Conservation (phyloP, 306 rosid genomes). For the Sindora glabra region DNA sequence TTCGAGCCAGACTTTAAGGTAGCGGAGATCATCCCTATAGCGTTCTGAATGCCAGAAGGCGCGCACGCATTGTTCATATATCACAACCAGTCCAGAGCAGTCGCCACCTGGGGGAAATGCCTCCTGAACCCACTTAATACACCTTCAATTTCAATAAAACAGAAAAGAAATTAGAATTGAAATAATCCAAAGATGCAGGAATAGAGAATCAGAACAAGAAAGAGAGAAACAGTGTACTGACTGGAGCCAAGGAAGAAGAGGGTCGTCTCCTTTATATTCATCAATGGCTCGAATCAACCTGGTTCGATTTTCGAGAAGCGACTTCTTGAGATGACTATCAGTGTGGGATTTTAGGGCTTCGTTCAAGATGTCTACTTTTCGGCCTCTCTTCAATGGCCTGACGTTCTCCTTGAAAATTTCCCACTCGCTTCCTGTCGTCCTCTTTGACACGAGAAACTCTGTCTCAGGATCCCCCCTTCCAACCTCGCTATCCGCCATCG, state of each 20-base stretch:
- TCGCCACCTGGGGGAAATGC: conserved; percentile 94
- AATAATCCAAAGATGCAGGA: not conserved
- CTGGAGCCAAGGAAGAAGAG: conserved; percentile 88
- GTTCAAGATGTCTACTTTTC: conserved; percentile 62
- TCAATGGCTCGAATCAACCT: conserved; percentile 64
- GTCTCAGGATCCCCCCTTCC: conserved; percentile 60
- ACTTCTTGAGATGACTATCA: conserved; percentile 47
- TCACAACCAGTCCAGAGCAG: conserved; percentile 71
- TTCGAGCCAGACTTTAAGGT: conserved; percentile 95
- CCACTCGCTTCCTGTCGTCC: conserved; percentile 74
- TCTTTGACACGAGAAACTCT: conserved; percentile 60
- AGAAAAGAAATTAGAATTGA: not conserved
- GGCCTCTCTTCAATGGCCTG: conserved; percentile 88
- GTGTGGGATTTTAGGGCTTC: conserved; percentile 53
- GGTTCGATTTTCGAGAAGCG: conserved; percentile 54
- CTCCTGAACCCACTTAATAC: conserved; percentile 95
- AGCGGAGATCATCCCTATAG: conserved; percentile 82
- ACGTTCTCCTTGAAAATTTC: conserved; percentile 89
- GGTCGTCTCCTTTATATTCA: conserved; percentile 74
- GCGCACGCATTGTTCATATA: conserved; percentile 85
- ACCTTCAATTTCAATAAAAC: conserved; percentile 34
- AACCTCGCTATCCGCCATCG: conserved; percentile 22
- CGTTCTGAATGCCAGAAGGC: conserved; percentile 82
- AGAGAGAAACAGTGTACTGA: conserved; percentile 20
- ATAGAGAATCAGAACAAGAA: not conserved